Base-by-base conservation (phyloP, 495 filamentous ascomycete genomes). In the Parathielavia appendiculata region DNA sequence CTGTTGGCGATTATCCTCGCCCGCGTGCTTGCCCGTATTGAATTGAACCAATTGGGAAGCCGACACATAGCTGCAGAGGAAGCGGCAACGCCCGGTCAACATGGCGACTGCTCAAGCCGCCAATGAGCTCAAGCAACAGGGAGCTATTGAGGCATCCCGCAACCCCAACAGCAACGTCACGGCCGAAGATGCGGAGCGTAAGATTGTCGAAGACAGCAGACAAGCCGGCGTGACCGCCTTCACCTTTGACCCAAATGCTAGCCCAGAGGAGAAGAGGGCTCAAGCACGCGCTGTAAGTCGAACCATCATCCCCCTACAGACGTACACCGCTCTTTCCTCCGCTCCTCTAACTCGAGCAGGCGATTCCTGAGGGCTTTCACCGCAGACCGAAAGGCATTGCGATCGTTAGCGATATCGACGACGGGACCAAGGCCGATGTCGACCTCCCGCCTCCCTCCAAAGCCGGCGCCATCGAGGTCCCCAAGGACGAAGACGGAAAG, bases 191-290 rank as follows among this genome's bases (percentile, higher is more conserved):
- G 85, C 86, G 22, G 83, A 95, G 69, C 74, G 81, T 58, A 80
- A 81, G 61, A 74, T 95, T 45, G 79, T 92, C 30, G 78, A 86
- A 7, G 87, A 96, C 69, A 86, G 86, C 62, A 82, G 79, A 65
- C 85, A 86, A 63, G 86, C 85, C 16, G 93, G 93, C 20, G 80
- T 83, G 4, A 76, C 84, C 10, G 92, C 90, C 52, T 91, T 86
- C 69, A 83, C 87, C 64, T 97, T 97, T 74, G 80, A 97, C 68
- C 90, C 93, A 3, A 68, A 96, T 76, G 91, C 92, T 26, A 85
- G 81, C 19, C 81, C 89, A 0, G 89, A 90, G 71, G 81, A 92
- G 66, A 97, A 97, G 76, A 85, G 81, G 48, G 87, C 87, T 23
- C 86, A 88, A 59, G 86, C 86, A 5, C 79, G 80, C 80, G 81